These are phyloP conservation scores for Alternaria longipes DNA, from an alignment of 2,329 filamentous ascomycete species.

Conservation along the genomic window DNA sequence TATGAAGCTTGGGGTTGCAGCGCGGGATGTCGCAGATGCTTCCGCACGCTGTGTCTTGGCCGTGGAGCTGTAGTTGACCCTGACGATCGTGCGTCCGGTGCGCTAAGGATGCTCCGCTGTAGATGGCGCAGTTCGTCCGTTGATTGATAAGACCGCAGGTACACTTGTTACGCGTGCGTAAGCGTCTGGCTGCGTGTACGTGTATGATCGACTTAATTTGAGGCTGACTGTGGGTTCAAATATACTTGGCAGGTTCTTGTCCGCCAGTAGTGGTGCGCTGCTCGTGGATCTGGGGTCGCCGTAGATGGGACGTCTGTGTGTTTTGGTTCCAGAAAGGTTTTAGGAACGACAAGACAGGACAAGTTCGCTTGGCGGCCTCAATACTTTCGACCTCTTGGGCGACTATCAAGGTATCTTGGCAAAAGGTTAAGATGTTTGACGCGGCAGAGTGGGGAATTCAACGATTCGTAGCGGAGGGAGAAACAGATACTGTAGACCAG, in stretches of 20 bases:
- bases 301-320: slow-evolving; percentile 27
- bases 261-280: slow-evolving; percentile 22
- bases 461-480: slow-evolving; percentile 27
- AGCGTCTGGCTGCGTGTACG: slow-evolving; percentile 16
- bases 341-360: slow-evolving; percentile 32
- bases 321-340: slow-evolving; percentile 32
- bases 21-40: slow-evolving; percentile 45
- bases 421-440: slow-evolving; percentile 31
- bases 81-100: slow-evolving; percentile 30
- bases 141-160: slow-evolving; percentile 11
- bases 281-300: slow-evolving; percentile 30
- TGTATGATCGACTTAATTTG: slow-evolving; percentile 21
- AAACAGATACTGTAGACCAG: slow-evolving; percentile 14
- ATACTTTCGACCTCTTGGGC: slow-evolving; percentile 36
- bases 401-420: slow-evolving; percentile 38
- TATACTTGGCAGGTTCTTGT: slow-evolving; percentile 36
- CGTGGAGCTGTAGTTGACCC: slow-evolving; percentile 21
- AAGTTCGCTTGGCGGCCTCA: slow-evolving; percentile 32
- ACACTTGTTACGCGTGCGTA: slow-evolving; percentile 35
- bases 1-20: slow-evolving; percentile 30
- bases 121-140: slow-evolving; percentile 18
- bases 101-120: slow-evolving; percentile 27
- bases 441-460: slow-evolving; percentile 41
- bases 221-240: slow-evolving; percentile 31
- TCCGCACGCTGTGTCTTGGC: slow-evolving; percentile 34